Evolutionary conservation across 2,329 filamentous ascomycete species (phyloP).

Genomic region (Trichoderma brevicompactum): DNA sequence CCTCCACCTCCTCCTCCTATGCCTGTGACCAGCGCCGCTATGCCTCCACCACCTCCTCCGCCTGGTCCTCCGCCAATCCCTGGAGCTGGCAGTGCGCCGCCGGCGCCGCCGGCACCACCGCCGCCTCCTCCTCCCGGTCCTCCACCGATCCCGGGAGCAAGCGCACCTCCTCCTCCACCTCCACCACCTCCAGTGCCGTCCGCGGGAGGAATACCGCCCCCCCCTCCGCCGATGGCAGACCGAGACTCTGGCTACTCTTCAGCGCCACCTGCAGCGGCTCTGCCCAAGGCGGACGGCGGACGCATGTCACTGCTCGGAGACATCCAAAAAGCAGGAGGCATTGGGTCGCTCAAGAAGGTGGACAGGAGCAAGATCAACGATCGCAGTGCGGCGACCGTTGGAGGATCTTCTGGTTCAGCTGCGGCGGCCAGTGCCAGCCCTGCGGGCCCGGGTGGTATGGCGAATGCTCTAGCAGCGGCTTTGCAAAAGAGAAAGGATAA

Average conservation of each 20-base stretch:
- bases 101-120: slow-evolving; percentile 46
- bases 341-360: slow-evolving; percentile 75
- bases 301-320: slow-evolving; percentile 69
- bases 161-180: slow-evolving; percentile 41
- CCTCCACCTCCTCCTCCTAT: slow-evolving; percentile 29
- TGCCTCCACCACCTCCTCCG: slow-evolving; percentile 30
- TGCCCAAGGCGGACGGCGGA: slow-evolving; percentile 49
- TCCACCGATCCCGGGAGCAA: slow-evolving; percentile 49
- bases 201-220: slow-evolving; percentile 45
- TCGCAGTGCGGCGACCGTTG: slow-evolving; percentile 68
- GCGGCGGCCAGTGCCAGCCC: slow-evolving; percentile 56
- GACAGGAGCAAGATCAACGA: slow-evolving; percentile 71
- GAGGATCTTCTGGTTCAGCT: slow-evolving; percentile 54
- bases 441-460: slow-evolving; percentile 67
- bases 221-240: slow-evolving; percentile 54
- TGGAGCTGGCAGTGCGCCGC: slow-evolving; percentile 47
- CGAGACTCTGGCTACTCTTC: slow-evolving; percentile 63
- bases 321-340: slow-evolving; percentile 72
- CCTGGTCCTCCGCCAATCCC: slow-evolving; percentile 31
- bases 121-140: slow-evolving; percentile 48
- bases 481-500: slow-evolving; percentile 86
- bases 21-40: slow-evolving; percentile 25
- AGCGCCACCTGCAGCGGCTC: slow-evolving; percentile 52
- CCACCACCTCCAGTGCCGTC: slow-evolving; percentile 44
- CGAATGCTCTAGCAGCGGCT: slow-evolving; percentile 79